These are phyloP conservation scores for Colletotrichum sp. DNA, from an alignment of 2,329 filamentous ascomycete species.

Conservation along the genomic window DNA sequence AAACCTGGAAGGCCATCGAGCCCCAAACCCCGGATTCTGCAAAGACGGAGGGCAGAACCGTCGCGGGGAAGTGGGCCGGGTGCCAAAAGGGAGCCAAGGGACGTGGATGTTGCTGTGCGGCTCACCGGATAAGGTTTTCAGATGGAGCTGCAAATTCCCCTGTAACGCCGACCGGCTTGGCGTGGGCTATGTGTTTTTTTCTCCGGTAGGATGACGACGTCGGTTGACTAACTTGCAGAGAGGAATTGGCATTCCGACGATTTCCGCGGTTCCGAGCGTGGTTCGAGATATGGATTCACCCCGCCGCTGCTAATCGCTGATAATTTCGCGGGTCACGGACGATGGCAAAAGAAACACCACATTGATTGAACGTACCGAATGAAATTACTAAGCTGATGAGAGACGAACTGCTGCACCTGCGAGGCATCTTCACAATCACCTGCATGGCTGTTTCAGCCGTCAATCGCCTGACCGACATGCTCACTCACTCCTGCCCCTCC, in stretches of 20 bases:
- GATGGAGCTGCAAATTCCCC: not conserved
- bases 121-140: slow-evolving; percentile 1
- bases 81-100: not conserved
- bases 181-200: not conserved
- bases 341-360: not conserved
- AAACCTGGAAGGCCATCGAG: not conserved
- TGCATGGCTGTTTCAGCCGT: not conserved
- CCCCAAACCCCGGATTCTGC: not conserved
- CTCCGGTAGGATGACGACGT: not conserved
- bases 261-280: not conserved
- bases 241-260: not conserved
- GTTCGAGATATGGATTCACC: not conserved
- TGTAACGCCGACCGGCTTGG: not conserved
- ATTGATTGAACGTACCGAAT: not conserved
- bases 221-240: not conserved
- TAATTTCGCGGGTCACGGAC: not conserved
- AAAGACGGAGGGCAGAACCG: not conserved
- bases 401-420: not conserved
- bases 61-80: not conserved
- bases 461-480: not conserved
- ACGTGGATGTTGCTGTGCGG: not conserved
- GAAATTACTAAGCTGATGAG: not conserved
- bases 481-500: not conserved
- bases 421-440: not conserved
- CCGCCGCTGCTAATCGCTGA: not conserved